Percentiles rank a stretch among this genome's conserved stretches.
Evolutionary conservation across 2,329 filamentous ascomycete genomes (phyloP).

Genomic region (Leptographium wingfieldii): DNA sequence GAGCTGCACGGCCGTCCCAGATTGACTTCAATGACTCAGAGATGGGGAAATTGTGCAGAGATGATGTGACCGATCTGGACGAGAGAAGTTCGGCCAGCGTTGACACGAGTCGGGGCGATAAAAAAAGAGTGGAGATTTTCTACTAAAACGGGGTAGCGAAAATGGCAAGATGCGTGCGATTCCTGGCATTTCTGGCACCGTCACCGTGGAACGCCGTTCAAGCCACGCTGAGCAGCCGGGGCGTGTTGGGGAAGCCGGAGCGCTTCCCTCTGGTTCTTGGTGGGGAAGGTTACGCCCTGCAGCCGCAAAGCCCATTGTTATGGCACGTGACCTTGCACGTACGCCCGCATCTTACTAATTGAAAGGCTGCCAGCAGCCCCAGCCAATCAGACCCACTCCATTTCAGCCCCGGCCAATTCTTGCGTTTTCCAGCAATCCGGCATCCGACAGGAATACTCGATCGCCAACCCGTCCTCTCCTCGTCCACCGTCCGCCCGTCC

Average conservation of each 20-base stretch:
- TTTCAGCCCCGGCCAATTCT: constrained; percentile 3
- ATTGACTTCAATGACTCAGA: background rate
- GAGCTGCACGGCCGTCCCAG: background rate
- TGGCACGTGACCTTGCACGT: background rate
- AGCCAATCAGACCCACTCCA: constrained; percentile 7
- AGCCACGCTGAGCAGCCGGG: background rate
- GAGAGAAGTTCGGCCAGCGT: background rate
- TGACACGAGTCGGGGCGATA: background rate
- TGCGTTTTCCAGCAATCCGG: background rate
- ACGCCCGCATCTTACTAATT: background rate
- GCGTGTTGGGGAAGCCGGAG: background rate
- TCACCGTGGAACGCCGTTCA: background rate
- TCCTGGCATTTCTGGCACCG: background rate
- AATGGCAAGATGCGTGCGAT: background rate
- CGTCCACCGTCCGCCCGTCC: background rate
- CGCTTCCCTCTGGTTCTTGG: background rate
- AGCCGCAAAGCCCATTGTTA: background rate
- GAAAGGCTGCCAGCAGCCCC: background rate
- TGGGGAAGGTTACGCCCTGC: background rate
- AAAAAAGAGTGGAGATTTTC: background rate
- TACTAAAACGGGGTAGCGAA: background rate
- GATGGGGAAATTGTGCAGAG: background rate
- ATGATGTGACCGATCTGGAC: background rate
- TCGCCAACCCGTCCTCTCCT: background rate
- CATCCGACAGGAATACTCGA: background rate